Evolutionary conservation across 2,329 filamentous ascomycete genomes (phyloP).

Genomic region (Phialocephala sp.): DNA sequence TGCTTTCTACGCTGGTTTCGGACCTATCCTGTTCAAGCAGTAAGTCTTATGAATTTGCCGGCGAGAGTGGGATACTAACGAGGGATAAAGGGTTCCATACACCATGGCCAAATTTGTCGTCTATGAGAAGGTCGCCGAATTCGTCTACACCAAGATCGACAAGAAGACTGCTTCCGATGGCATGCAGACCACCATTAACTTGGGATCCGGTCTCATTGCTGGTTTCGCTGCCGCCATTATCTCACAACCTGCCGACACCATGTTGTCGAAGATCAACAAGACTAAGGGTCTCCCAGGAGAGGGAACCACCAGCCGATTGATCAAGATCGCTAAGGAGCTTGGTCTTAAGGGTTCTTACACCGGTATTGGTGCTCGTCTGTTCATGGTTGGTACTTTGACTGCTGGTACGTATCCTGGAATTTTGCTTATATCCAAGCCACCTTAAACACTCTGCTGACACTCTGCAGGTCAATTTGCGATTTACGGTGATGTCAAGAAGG

Average conservation of each 20-base stretch:
- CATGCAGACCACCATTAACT: conserved; percentile 80
- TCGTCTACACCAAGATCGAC: conserved; percentile 71
- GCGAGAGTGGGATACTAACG: conserved; percentile 23
- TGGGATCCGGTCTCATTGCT: conserved; percentile 76
- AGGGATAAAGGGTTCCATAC: conserved; percentile 73
- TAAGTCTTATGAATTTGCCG: conserved; percentile 48
- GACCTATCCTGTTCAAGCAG: conserved; percentile 84
- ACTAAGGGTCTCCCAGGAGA: conserved; percentile 86
- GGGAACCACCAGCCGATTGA: conserved; percentile 77
- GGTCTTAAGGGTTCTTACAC: conserved; percentile 78
- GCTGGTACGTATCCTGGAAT: conserved; percentile 28
- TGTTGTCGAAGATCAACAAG: conserved; percentile 97
- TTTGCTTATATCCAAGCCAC: neutral
- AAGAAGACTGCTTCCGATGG: conserved; percentile 71
- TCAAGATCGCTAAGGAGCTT: conserved; percentile 90
- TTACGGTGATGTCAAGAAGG: conserved; percentile 78
- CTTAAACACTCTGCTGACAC: neutral
- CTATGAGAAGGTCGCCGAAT: conserved; percentile 85
- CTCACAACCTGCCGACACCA: conserved; percentile 90
- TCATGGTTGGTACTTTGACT: conserved; percentile 57
- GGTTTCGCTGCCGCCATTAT: conserved; percentile 87
- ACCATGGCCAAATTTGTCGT: conserved; percentile 96
- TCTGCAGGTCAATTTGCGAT: conserved; percentile 80
- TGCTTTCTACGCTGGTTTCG: conserved; percentile 91
- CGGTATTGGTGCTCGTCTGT: conserved; percentile 81